Evolutionary conservation across 78 protist genomes (phyloP), one percentile per base, ranked within the genome.

Genomic region (Bigelowiella natans): DNA sequence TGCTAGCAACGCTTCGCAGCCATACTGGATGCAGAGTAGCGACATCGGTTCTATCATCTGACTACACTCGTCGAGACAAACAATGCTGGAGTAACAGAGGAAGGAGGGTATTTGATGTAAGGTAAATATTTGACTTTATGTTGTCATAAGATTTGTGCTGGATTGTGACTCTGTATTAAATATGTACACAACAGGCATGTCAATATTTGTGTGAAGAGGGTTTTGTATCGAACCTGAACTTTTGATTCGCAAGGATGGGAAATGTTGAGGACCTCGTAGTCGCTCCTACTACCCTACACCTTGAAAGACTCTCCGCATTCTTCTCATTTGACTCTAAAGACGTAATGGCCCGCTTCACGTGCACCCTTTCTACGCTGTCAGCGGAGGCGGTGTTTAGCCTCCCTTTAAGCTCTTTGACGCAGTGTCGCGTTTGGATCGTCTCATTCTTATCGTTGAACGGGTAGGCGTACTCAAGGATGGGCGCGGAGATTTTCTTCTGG

Each of bases 21-120:
- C 3, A 31, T 82, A 28, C 1, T 85, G 85, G 18, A 51, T 51
- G 29, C 36, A 1, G 1, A 63, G 0, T 18, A 91, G 88, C 2
- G 88, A 2, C 38, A n/a, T 0, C 36, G 91, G 90, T 38, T 91
- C 93, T 7, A 36, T 0, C 37, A 88, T n/a, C 89, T 91, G 93
- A 26, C 73, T 1, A 31, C 83, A 89, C 85, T 91, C 93, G 91
- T 91, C 93, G 7, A 91, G 90, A 2, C 87, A 2, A 7, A 88
- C 90, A 31, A 89, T 83, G 86, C 38, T 30, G 86, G 73, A 18
- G 34, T 26, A 51, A 51, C 73, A 51, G 7, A 26, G 73, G 7
- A 26, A 7, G 18, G 34, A 51, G 34, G 73, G 34, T 26, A 26
- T 51, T 7, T 7, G 7, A 26, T 26, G 7, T 26, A 26, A 51